Percentiles rank a stretch among this genome's conserved stretches.
Evolutionary conservation across 495 filamentous ascomycete genomes (phyloP).

Genomic region (Pyrenopolyporus hunteri): DNA sequence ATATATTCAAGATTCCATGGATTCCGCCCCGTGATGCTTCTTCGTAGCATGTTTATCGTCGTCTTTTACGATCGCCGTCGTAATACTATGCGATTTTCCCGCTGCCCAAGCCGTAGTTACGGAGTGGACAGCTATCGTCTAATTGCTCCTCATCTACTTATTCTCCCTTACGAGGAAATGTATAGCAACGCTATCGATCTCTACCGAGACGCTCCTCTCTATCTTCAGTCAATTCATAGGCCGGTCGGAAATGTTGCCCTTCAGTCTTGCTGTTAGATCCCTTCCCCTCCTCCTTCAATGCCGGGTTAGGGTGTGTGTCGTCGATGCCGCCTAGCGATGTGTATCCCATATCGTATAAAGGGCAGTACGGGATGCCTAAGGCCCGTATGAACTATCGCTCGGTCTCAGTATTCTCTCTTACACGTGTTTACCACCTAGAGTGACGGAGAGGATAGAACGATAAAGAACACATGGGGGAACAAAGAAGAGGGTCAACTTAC

Average conservation of each 20-base stretch:
- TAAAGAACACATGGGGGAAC: neutral
- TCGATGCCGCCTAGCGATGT: conserved; percentile 87
- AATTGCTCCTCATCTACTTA: neutral
- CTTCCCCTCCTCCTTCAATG: conserved; percentile 56
- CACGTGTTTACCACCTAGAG: neutral
- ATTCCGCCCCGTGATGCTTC: neutral
- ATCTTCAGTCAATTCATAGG: conserved; percentile 86
- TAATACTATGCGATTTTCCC: neutral
- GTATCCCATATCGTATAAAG: conserved; percentile 82
- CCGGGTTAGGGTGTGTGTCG: conserved; percentile 90
- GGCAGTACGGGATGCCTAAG: conserved; percentile 78
- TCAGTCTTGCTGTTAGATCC: conserved; percentile 34
- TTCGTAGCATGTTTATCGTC: neutral
- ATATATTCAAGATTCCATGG: neutral
- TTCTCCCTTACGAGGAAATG: neutral
- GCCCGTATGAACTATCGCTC: conserved; percentile 75
- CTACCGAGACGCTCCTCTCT: conserved; percentile 84
- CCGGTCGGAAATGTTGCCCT: conserved; percentile 67
- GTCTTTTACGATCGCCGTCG: neutral
- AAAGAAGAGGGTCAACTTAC: conserved; percentile 62
- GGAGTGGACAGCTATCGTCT: neutral
- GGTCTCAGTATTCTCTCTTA: conserved; percentile 26
- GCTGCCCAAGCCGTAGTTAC: neutral
- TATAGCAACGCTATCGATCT: conserved; percentile 52
- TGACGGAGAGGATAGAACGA: neutral